Evolutionary conservation across 768 basidiomycete species (phyloP).

Genomic region (Bullera alba): DNA sequence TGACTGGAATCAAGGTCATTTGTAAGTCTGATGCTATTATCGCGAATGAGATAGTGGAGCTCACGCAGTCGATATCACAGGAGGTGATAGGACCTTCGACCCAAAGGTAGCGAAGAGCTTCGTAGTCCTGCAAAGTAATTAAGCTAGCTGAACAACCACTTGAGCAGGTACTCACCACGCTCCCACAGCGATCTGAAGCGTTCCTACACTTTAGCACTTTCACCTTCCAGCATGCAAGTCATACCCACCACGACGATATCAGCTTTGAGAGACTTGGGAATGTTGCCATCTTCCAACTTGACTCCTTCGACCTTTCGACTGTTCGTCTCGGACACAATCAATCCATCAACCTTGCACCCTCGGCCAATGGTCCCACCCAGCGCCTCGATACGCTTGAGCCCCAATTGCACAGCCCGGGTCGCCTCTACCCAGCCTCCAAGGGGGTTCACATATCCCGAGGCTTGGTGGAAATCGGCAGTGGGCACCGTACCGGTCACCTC

Average conservation of each 20-base stretch:
- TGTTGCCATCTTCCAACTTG: slow-evolving; percentile 49
- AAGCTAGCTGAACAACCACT: neutral
- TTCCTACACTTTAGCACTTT: too few relatives aligned
- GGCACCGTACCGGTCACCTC: slow-evolving; percentile 52
- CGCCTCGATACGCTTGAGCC: slow-evolving; percentile 55
- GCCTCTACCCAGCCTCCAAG: slow-evolving; percentile 84
- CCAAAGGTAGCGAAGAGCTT: slow-evolving; percentile 60
- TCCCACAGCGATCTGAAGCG: slow-evolving; percentile 27
- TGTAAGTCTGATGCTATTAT: too few relatives aligned
- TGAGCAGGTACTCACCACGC: slow-evolving; percentile 23
- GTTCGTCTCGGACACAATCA: slow-evolving; percentile 49
- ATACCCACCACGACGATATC: slow-evolving; percentile 51
- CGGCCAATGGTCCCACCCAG: slow-evolving; percentile 58
- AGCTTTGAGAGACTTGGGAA: slow-evolving; percentile 49
- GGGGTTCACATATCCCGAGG: slow-evolving; percentile 61
- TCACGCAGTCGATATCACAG: slow-evolving; percentile 75
- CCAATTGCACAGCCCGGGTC: slow-evolving; percentile 55
- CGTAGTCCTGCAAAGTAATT: slow-evolving; percentile 62
- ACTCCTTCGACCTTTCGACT: slow-evolving; percentile 54
- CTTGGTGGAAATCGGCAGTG: slow-evolving; percentile 27
- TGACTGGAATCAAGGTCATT: slow-evolving; percentile 54
- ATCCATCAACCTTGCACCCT: slow-evolving; percentile 55
- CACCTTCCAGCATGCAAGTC: neutral
- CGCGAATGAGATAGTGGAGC: neutral
- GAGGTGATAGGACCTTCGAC: slow-evolving; percentile 46